Evolutionary conservation across 768 basidiomycete genomes (phyloP).

Genomic region (Lyophyllum shimeji): DNA sequence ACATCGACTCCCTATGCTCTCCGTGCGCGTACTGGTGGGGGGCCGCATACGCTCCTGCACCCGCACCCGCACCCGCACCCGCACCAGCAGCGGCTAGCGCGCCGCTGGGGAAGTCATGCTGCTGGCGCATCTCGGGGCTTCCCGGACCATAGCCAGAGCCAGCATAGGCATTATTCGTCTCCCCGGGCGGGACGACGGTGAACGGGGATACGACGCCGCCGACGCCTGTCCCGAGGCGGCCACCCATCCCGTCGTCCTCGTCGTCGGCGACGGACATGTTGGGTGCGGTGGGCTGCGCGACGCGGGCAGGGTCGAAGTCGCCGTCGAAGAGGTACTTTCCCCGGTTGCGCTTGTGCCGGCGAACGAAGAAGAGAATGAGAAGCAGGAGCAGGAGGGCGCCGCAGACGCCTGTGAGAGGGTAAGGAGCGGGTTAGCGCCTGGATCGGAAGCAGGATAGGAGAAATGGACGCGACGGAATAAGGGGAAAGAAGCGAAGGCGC

Average conservation of each 20-base stretch:
- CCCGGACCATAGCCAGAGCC: no score
- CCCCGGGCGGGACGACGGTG: not conserved
- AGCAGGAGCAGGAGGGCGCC: conserved; percentile 24
- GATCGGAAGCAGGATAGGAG: not conserved
- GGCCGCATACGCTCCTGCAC: not conserved
- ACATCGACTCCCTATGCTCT: no score
- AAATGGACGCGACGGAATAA: no score
- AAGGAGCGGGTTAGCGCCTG: not conserved
- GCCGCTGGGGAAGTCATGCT: not conserved
- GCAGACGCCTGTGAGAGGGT: conserved; percentile 25
- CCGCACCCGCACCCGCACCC: no score
- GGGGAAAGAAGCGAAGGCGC: not conserved
- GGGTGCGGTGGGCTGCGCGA: conserved; percentile 13
- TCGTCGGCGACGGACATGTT: conserved; percentile 14
- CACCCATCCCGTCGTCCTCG: conserved; percentile 36
- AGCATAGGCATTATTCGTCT: no score
- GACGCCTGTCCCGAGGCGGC: conserved; percentile 27
- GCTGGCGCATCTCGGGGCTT: conserved; percentile 1
- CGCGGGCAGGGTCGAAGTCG: conserved; percentile 39
- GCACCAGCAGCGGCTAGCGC: not conserved
- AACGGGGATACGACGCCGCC: conserved; percentile 36
- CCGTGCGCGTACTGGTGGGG: not conserved
- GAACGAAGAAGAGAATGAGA: conserved; percentile 25
- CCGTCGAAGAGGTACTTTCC: conserved; percentile 34
- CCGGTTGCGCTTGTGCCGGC: conserved; percentile 22